A percentile compares a stretch with the other conserved stretches of the same genome.
phyloP scores from a whole-genome alignment of 768 basidiomycete species.

The Leccinum barrowsii region DNA sequence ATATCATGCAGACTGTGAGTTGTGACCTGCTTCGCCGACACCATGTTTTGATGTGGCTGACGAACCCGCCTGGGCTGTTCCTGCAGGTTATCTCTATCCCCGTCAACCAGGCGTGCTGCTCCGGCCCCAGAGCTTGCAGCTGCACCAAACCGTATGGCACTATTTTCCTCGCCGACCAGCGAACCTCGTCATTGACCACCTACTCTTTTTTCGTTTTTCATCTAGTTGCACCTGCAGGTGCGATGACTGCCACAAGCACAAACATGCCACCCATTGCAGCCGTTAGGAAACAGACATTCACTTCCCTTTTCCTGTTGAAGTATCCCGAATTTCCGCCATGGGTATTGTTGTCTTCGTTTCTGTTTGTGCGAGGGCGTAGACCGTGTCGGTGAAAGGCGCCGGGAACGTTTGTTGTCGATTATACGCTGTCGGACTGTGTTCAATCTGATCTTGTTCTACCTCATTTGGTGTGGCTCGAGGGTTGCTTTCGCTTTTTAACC shows the following conservation, averaged over 20 bases:
- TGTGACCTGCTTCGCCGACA: not conserved
- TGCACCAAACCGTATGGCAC: constrained; percentile 7
- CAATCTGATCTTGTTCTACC: not conserved
- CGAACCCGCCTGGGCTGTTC: too few relatives aligned
- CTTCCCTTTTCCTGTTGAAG: not conserved
- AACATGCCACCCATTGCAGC: not conserved
- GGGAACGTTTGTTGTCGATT: not conserved
- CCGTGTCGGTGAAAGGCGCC: not conserved
- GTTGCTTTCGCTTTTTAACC: not conserved
- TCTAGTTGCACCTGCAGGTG: constrained; percentile 16
- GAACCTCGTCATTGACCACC: not conserved
- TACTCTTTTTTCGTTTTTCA: not conserved
- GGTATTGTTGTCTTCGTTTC: not conserved
- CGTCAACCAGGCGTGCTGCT: constrained; percentile 21
- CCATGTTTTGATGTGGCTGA: not conserved
- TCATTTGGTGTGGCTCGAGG: not conserved
- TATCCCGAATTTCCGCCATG: not conserved
- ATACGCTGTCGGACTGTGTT: not conserved
- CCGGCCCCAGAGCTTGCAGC: constrained; percentile 2
- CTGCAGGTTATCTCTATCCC: constrained; percentile 6
- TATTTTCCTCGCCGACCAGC: not conserved
- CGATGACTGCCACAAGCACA: constrained; percentile 17
- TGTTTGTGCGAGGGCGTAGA: not conserved
- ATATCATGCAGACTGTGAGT: constrained; percentile 18
- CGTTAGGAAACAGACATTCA: not conserved